Percentiles rank a stretch among this genome's conserved stretches.
phyloP scores from a whole-genome alignment of 2,329 filamentous ascomycete genomes.

The Sphaceloma murrayae region DNA sequence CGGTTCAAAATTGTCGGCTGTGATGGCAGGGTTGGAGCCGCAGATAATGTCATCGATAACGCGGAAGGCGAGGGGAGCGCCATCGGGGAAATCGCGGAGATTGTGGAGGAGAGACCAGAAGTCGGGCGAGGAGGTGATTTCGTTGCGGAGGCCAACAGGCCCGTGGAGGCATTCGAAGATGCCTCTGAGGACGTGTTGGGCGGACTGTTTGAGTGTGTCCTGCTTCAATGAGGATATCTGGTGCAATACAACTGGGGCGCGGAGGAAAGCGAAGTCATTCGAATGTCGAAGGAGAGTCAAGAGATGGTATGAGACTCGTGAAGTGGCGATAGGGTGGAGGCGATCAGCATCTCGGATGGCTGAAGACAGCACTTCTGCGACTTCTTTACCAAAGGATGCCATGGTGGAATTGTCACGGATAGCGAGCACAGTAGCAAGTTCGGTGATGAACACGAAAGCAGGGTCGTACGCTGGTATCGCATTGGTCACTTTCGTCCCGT shows the following conservation, averaged over 20 bases:
- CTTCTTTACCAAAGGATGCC: slow-evolving; percentile 61
- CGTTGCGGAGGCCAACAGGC: slow-evolving; percentile 68
- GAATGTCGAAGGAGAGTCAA: slow-evolving; percentile 71
- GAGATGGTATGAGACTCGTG: slow-evolving; percentile 77
- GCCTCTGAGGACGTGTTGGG: slow-evolving; percentile 66
- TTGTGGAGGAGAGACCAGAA: slow-evolving; percentile 88
- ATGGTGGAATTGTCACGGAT: slow-evolving; percentile 67
- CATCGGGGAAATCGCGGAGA: slow-evolving; percentile 56
- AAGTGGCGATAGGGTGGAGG: slow-evolving; percentile 74
- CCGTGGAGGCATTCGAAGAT: slow-evolving; percentile 70
- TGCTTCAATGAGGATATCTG: slow-evolving; percentile 80
- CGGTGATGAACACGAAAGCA: slow-evolving; percentile 77
- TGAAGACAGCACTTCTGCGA: slow-evolving; percentile 70
- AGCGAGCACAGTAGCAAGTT: slow-evolving; percentile 75
- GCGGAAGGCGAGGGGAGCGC: slow-evolving; percentile 70
- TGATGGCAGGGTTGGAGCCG: slow-evolving; percentile 67
- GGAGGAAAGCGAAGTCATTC: slow-evolving; percentile 85
- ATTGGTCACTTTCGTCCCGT: slow-evolving; percentile 48
- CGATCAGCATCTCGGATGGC: slow-evolving; percentile 70
- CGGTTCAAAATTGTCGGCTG: slow-evolving; percentile 90
- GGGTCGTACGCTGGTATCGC: slow-evolving; percentile 68
- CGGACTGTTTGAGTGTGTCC: slow-evolving; percentile 64
- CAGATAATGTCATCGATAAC: slow-evolving; percentile 72
- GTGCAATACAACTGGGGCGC: slow-evolving; percentile 83
- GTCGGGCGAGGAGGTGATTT: slow-evolving; percentile 92